Evolutionary conservation across 352 stramenopile genomes (phyloP), one percentile per base, ranked within the genome.

Genomic region (Pythium monospermum): DNA sequence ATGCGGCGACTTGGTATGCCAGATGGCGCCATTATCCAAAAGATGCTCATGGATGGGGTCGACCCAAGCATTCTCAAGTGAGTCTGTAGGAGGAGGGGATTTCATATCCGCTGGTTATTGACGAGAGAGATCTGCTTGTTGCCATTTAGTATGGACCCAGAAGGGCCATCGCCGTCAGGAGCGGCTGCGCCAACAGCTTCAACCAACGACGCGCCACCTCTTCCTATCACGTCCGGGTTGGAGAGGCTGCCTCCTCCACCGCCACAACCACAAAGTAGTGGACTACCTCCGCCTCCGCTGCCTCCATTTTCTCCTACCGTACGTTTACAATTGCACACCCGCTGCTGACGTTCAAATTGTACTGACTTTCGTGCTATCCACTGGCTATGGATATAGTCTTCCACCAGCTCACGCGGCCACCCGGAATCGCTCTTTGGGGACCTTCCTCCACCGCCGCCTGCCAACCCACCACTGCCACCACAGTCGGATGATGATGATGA

Each of bases 11-110:
- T 93, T 37, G 77, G 80, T 1, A 85, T 91, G 46, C 79, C 83
- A 6, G 73, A 86, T 6, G 72, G 69, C 11, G 76, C 85, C 18
- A 90, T 93, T 35, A 61, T 76, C 37, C 79, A 93, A 21, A 93
- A 93, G 45, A 73, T 93, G 37, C 36, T 81, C 56, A 85, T 93
- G 64, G 83, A 91, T 38, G 83, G 76, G 32, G 69, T 93, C 53
- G 71, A 90, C 47, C 37, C 78, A 3, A 68, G 48, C 28, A 72
- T 93, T 50, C 55, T 86, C 15, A 69, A 41, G 74, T 83, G 48
- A 25, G 43, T 55, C 13, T 8, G 25, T 35, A 7, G 15, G 30
- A 35, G 30, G 7, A 15, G 16, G 21, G 15, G 11, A 18, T 21
- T 25, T n/a, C n/a, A 26, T 26, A 36, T 8, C 25, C 15, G 18